Evolutionary conservation across 306 rosid genomes (phyloP).

Genomic region (Purshia tridentata): DNA sequence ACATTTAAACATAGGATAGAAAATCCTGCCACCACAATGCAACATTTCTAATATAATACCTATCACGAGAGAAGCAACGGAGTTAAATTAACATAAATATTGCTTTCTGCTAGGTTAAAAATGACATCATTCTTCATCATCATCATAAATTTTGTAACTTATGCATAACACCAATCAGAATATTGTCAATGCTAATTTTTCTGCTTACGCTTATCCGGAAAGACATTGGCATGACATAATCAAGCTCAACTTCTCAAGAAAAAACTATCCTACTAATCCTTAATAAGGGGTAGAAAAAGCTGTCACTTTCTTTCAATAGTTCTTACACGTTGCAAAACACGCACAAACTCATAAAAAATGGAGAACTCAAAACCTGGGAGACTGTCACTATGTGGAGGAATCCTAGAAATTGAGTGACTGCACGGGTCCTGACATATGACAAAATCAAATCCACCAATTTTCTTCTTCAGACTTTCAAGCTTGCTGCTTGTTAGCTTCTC

Average conservation of each 20-base stretch:
- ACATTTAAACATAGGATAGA: background rate
- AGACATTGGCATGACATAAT: background rate
- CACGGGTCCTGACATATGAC: constrained; percentile 71
- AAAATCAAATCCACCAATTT: constrained; percentile 62
- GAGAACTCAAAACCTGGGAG: constrained; percentile 57
- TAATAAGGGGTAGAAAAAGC: background rate
- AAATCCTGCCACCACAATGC: background rate
- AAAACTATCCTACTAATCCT: background rate
- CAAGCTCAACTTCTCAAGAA: background rate
- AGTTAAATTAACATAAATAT: too few relatives aligned
- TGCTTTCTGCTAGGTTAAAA: background rate
- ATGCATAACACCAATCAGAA: background rate
- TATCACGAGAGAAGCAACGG: too few relatives aligned
- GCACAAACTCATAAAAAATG: constrained; percentile 67
- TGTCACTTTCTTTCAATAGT: constrained; percentile 44
- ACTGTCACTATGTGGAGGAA: constrained; percentile 21
- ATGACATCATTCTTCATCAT: background rate
- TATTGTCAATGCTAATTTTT: background rate
- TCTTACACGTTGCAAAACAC: constrained; percentile 68
- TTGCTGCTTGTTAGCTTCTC: constrained; percentile 61
- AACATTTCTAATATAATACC: too few relatives aligned
- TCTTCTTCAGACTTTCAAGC: constrained; percentile 47
- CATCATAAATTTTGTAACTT: background rate
- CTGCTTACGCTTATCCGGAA: too few relatives aligned
- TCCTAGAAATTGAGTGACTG: constrained; percentile 33